phyloP scores from a whole-genome alignment of 129 eudicot genomes.

The Pittosporum tobira region DNA sequence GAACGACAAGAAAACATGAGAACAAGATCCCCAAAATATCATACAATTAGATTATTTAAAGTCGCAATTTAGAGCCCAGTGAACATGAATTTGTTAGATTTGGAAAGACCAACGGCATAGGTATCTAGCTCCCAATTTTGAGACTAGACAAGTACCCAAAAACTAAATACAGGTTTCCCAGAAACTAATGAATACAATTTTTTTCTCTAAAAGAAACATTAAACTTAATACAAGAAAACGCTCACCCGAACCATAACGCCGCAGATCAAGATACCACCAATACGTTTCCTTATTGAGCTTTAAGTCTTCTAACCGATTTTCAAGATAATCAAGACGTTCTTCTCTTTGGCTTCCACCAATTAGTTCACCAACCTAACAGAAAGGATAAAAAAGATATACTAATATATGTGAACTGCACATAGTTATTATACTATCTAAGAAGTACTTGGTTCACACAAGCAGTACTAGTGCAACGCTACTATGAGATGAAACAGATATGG shows the following conservation, averaged over 20 bases:
- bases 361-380: conserved; percentile 85
- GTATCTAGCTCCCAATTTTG: not conserved
- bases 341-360: conserved; percentile 99
- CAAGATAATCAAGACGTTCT: conserved; percentile 78
- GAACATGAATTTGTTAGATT: not conserved
- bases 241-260: conserved; percentile 97
- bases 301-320: conserved; percentile 64
- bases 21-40: not conserved
- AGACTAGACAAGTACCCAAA: too few relatives aligned
- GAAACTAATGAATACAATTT: too few relatives aligned
- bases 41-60: not conserved
- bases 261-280: conserved; percentile 98
- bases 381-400: not conserved
- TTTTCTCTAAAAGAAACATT: too few relatives aligned
- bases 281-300: conserved; percentile 78
- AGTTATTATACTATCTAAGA: not conserved
- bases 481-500: not conserved
- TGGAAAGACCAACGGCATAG: not conserved
- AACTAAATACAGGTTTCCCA: too few relatives aligned
- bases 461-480: not conserved
- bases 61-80: not conserved
- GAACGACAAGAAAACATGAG: conserved; percentile 18
- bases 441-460: not conserved
- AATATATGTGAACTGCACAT: too few relatives aligned
- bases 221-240: too few relatives aligned